A percentile compares a stretch with the other conserved stretches of the same genome.
Conservation (phyloP, 257 asterid genomes). For the Ilex asprella region DNA sequence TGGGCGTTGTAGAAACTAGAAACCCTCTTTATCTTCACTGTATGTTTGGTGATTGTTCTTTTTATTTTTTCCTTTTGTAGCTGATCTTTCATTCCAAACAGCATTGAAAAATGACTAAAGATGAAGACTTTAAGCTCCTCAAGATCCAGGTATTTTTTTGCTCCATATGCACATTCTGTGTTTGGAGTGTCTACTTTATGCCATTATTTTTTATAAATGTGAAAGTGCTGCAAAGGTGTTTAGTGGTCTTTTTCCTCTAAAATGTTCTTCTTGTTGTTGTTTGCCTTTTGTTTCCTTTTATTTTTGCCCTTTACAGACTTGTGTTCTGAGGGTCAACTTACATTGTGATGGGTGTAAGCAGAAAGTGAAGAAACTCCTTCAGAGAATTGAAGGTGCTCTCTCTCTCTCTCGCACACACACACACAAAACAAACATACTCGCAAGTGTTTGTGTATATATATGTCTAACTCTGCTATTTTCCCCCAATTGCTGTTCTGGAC, state of each 20-base stretch:
- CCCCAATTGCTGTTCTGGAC: neutral
- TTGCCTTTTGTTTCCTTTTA: neutral
- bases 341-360: slow-evolving; percentile 92
- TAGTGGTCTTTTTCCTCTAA: slow-evolving; percentile 6
- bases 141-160: slow-evolving; percentile 68
- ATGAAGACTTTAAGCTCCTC: slow-evolving; percentile 81
- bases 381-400: slow-evolving; percentile 64
- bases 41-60: neutral
- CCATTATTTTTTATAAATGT: neutral
- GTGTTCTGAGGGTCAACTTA: slow-evolving; percentile 78
- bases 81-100: slow-evolving; percentile 20
- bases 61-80: slow-evolving; percentile 19
- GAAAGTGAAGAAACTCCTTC: slow-evolving; percentile 83
- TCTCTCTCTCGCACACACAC: neutral
- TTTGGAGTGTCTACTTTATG: neutral
- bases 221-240: slow-evolving; percentile 3
- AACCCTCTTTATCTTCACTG: neutral
- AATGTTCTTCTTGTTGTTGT: neutral
- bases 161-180: neutral
- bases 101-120: slow-evolving; percentile 52
- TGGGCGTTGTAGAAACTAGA: neutral
- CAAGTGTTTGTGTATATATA: neutral
- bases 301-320: slow-evolving; percentile 35
- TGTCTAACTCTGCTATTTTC: neutral
- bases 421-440: too few species aligned